Conservation (phyloP, 2,329 filamentous ascomycete species). For the Alternaria conjuncta region DNA sequence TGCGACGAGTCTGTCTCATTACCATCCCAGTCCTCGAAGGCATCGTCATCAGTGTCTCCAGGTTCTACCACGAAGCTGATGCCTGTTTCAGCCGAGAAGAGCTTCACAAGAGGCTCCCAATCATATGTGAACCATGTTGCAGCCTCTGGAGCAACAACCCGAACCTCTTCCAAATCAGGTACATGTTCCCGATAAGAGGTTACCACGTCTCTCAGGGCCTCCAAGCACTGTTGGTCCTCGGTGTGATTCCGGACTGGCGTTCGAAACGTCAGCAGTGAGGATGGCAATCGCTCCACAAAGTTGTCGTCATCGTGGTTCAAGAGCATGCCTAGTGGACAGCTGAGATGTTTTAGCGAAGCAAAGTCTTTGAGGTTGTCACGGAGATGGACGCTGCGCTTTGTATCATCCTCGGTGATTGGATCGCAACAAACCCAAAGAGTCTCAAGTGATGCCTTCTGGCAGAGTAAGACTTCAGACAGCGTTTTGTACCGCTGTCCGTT, state of each 20-base stretch:
- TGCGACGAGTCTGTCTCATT: conserved; percentile 14
- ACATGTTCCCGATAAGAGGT: conserved; percentile 4
- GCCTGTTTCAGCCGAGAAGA: conserved; percentile 1
- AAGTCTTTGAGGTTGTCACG: conserved; percentile 19
- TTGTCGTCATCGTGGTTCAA: conserved; percentile 2
- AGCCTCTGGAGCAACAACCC: conserved; percentile 4
- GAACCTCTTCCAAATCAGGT: conserved; percentile 15
- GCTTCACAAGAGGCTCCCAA: conserved; percentile 14
- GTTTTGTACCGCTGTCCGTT: neutral
- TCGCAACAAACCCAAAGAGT: conserved; percentile 13
- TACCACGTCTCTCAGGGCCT: conserved; percentile 22
- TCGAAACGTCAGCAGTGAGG: conserved; percentile 13
- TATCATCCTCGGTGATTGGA: neutral
- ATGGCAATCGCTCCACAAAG: conserved; percentile 20
- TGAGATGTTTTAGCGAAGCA: conserved; percentile 15
- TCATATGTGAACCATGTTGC: conserved; percentile 13
- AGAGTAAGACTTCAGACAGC: conserved; percentile 10
- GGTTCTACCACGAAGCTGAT: conserved; percentile 16
- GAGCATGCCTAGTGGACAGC: conserved; percentile 18
- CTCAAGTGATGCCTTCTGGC: conserved; percentile 21
- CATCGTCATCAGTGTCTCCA: neutral
- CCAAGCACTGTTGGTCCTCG: conserved; percentile 10
- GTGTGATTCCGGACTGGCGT: conserved; percentile 7
- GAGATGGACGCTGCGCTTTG: neutral
- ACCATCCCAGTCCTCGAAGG: conserved; percentile 5